Base-by-base conservation (phyloP, 371 early-diverging fungal species). In the Mucor indicus region DNA sequence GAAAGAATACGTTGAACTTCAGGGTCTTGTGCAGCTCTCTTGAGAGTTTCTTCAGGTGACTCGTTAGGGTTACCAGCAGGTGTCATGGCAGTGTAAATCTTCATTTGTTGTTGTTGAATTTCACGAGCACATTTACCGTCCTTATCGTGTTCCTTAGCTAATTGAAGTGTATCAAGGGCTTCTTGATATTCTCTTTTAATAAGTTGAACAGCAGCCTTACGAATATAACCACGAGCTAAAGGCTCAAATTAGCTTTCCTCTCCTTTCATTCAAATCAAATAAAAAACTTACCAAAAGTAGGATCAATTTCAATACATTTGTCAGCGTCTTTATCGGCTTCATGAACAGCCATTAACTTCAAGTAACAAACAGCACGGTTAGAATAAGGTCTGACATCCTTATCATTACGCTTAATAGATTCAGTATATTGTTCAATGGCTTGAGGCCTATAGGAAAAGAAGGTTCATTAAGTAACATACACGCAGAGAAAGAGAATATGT, bases 271-370 rank as follows among this genome's bases (percentile, higher is more conserved):
- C 35, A 9, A 15, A 33, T 13, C 25, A 22, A 25, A 10, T 40
- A 32, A 1, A 27, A 3, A 3, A 61, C 67, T 68, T 77, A 80
- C 81, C 66, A 62, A 95, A 98, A 25, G 77, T 81, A 32, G 89
- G 86, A 62, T 98, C 97, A 17, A 97, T 63, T 36, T 78, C 67
- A 38, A 98, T 82, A 54, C 95, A 93, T 45, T 77, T 81, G 29
- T 96, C 89, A 59, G 93, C 92, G 77, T 98, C 99, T 80, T 91
- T 93, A 59, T 93, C 75, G 17, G 96, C 98, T 68, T 98, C 98
- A 32, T 91, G 81, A 29, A 94, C 57, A 16, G 97, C 96, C 85
- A 92, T 83, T 50, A 98, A 72, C 79, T 99, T 99, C 48, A 85
- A 85, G 75, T 95, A 95, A 69, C 93, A 91, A 25, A 93, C 96